Conservation (phyloP, 2,329 filamentous ascomycete genomes). For the Calonectria honghensis region DNA sequence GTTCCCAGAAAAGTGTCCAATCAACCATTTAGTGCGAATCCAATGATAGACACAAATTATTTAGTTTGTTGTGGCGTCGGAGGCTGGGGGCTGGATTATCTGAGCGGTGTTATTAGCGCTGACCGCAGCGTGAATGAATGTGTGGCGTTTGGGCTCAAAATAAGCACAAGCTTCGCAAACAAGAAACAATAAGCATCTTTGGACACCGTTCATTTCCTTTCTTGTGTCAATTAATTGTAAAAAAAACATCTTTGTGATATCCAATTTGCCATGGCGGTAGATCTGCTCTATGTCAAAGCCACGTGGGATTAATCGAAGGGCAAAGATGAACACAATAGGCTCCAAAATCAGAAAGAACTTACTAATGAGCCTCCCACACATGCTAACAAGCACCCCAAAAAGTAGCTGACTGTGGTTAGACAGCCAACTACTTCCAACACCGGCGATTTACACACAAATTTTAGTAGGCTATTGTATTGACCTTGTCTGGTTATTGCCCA, state of each 20-base stretch:
- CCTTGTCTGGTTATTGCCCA: no score
- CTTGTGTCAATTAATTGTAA: no score
- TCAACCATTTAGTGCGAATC: no score
- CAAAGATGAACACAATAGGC: not conserved
- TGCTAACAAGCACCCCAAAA: no score
- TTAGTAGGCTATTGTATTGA: no score
- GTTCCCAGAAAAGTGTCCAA: no score
- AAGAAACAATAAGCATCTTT: slow-evolving; percentile 14
- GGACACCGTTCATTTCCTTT: not conserved
- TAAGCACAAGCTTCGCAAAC: not conserved
- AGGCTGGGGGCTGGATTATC: not conserved
- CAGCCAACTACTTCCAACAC: no score
- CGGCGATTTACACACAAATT: no score
- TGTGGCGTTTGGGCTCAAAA: not conserved
- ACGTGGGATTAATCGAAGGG: not conserved
- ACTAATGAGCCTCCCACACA: no score
- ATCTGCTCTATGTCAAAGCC: not conserved
- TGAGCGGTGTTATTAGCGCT: slow-evolving; percentile 13
- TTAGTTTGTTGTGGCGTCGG: not conserved
- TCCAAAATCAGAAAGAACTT: not conserved
- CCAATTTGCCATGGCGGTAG: not conserved
- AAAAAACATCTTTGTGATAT: not conserved
- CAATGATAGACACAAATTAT: not conserved
- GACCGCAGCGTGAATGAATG: not conserved
- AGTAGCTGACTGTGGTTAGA: no score